Evolutionary conservation across 78 protist genomes (phyloP).

Genomic region (Dictyostelium purpureum): DNA sequence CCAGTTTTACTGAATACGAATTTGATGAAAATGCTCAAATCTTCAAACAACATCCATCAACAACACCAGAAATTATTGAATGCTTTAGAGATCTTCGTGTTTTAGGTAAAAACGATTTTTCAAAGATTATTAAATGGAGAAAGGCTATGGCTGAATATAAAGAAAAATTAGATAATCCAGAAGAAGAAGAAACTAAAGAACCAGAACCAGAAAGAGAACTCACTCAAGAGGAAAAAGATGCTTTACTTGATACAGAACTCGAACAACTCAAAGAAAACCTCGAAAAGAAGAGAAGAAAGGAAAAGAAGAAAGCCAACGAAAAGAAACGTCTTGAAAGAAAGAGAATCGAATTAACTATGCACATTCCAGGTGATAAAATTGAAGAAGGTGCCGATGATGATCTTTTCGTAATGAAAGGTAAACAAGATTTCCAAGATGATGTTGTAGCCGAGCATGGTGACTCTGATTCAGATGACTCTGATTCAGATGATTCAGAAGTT

Average conservation of each 20-base stretch:
- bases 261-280: conserved; percentile 2
- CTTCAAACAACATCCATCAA: conserved; percentile 70
- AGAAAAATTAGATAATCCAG: conserved; percentile 10
- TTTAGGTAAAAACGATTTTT: conserved; percentile 90
- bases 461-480: conserved; percentile 15
- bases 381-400: conserved; percentile 18
- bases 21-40: conserved; percentile 79
- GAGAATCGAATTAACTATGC: conserved; percentile 55
- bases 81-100: conserved; percentile 83
- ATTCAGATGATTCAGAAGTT: conserved; percentile 14
- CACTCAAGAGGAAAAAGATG: conserved; percentile 48
- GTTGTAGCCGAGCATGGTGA: conserved; percentile 25
- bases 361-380: conserved; percentile 56
- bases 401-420: conserved; percentile 3
- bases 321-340: conserved; percentile 13
- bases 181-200: background rate
- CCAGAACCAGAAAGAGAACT: background rate
- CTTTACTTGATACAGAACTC: background rate
- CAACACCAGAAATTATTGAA: conserved; percentile 87
- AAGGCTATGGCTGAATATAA: conserved; percentile 1
- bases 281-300: conserved; percentile 41
- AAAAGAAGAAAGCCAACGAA: conserved; percentile 38
- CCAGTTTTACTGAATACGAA: conserved; percentile 9
- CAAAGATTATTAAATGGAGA: conserved; percentile 89
- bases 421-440: conserved; percentile 12